These are phyloP conservation scores for Gigaspora rosea DNA, from an alignment of 192 early-diverging fungal species.

Conservation along the genomic window DNA sequence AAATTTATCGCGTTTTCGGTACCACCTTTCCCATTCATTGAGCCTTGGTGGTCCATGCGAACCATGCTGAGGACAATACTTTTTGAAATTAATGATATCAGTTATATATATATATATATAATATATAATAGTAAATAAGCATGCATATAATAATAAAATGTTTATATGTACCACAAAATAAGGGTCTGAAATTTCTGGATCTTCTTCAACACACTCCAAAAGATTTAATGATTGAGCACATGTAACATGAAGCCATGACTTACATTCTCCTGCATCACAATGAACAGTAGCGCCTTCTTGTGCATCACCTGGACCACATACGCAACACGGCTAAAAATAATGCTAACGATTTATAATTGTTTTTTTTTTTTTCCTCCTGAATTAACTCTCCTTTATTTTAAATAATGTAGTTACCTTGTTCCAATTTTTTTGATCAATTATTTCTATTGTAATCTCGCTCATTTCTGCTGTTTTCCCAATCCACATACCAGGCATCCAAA, in stretches of 20 bases:
- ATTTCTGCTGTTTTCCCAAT: conserved; percentile 42
- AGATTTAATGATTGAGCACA: conserved; percentile 50
- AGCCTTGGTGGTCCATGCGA: conserved; percentile 33
- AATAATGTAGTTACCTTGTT: conserved; percentile 38
- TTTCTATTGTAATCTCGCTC: conserved; percentile 41
- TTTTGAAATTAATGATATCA: not conserved
- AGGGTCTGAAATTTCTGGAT: conserved; percentile 49
- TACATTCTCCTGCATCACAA: conserved; percentile 52
- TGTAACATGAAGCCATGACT: conserved; percentile 51
- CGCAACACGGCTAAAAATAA: conserved; percentile 42
- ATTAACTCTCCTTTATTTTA: not conserved
- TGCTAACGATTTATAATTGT: too few relatives aligned
- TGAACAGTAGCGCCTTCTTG: conserved; percentile 47
- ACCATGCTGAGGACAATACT: conserved; percentile 49
- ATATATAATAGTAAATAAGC: not conserved
- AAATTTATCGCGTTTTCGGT: conserved; percentile 43
- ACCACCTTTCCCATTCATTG: conserved; percentile 51
- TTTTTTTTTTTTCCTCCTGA: too few relatives aligned
- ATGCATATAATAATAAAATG: not conserved
- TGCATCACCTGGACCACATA: conserved; percentile 43
- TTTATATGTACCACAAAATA: conserved; percentile 42
- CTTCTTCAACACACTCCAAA: conserved; percentile 48
- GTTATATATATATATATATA: not conserved
- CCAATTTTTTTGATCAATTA: conserved; percentile 53
- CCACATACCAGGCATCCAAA: conserved; percentile 53